Evolutionary conservation across 352 stramenopile species (phyloP).

Genomic region (Globisporangium solare): DNA sequence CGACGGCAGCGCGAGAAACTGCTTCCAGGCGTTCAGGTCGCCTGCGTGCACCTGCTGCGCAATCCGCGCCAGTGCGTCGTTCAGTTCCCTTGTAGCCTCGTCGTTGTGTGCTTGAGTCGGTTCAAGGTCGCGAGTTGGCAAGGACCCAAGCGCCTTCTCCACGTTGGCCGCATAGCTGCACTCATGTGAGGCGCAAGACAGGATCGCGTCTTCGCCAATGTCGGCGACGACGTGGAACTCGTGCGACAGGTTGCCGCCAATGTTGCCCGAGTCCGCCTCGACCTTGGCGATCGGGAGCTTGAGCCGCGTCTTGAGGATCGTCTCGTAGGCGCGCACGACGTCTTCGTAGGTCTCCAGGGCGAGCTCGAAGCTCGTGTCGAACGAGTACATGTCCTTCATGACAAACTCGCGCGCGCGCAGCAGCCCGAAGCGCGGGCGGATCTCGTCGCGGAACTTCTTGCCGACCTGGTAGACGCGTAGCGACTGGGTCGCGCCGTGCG

Average conservation of each 20-base stretch:
- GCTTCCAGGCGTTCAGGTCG: constrained; percentile 23
- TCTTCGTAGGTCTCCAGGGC: constrained; percentile 73
- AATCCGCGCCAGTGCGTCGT: constrained; percentile 20
- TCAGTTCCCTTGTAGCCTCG: not conserved
- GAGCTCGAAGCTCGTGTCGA: constrained; percentile 59
- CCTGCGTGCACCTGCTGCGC: constrained; percentile 12
- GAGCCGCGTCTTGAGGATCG: constrained; percentile 63
- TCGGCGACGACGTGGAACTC: constrained; percentile 86
- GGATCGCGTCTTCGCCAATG: constrained; percentile 79
- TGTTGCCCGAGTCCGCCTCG: constrained; percentile 82
- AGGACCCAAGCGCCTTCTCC: constrained; percentile 63
- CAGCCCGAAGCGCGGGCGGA: constrained; percentile 80
- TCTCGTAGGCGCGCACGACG: constrained; percentile 75
- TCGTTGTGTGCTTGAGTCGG: constrained; percentile 4
- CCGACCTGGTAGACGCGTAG: constrained; percentile 84
- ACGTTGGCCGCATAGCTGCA: constrained; percentile 87
- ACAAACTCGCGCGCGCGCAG: constrained; percentile 83
- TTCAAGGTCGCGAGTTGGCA: constrained; percentile 16
- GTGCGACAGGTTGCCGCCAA: constrained; percentile 86
- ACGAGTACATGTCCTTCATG: constrained; percentile 92
- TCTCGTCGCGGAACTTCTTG: constrained; percentile 87
- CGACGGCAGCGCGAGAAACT: constrained; percentile 17
- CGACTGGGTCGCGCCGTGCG: constrained; percentile 36
- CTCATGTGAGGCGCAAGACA: constrained; percentile 45
- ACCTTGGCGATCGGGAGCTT: constrained; percentile 73